Conservation (phyloP, 306 rosid species). For the Pyrus communis region DNA sequence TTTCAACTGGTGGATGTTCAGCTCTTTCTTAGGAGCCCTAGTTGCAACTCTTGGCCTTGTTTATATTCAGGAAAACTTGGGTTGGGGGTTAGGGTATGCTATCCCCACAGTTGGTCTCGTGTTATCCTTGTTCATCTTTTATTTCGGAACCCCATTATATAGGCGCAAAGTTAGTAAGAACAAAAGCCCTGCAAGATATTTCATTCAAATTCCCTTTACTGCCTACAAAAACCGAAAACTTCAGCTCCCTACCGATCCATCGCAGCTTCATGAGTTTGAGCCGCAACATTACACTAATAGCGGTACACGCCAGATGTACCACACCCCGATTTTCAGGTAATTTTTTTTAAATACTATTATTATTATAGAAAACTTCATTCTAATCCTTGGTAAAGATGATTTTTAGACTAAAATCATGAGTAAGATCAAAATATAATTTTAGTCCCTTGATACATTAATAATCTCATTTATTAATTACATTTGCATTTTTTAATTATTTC, state of each 20-base stretch:
- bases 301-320: constrained; percentile 43
- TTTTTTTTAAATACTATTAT: too few species aligned
- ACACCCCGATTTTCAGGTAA: constrained; percentile 58
- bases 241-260: constrained; percentile 34
- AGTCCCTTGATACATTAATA: too few species aligned
- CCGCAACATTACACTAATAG: constrained; percentile 27
- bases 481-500: too few species aligned
- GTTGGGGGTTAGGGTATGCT: constrained; percentile 73
- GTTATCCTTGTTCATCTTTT: constrained; percentile 38
- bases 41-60: constrained; percentile 55
- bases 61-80: constrained; percentile 67
- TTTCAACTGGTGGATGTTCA: constrained; percentile 85
- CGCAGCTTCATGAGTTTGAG: constrained; percentile 52
- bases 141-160: constrained; percentile 51
- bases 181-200: constrained; percentile 32
- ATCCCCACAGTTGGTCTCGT: constrained; percentile 51
- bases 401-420: too few species aligned
- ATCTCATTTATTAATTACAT: too few species aligned
- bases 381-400: too few species aligned
- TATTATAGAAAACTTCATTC: too few species aligned
- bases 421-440: too few species aligned
- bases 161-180: constrained; percentile 51
- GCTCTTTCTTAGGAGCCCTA: constrained; percentile 49
- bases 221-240: constrained; percentile 51
- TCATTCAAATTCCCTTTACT: constrained; percentile 29